These are phyloP conservation scores for Kwoniella dendrophila DNA, from an alignment of 768 basidiomycete genomes.

Conservation along the genomic window DNA sequence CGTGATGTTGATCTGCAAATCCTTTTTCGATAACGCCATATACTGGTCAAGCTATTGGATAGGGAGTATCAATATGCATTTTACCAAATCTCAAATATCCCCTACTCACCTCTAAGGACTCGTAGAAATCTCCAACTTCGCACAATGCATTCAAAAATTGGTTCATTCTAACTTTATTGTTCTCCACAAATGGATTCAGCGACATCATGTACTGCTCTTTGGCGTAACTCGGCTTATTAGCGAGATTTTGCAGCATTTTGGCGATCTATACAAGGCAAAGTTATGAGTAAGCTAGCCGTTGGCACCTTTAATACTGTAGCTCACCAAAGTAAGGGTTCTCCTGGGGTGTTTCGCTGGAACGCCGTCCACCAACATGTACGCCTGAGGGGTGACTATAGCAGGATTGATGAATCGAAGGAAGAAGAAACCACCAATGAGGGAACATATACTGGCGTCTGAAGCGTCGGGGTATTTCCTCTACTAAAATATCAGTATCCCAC, in stretches of 20 bases:
- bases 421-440: constrained; percentile 98
- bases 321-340: constrained; percentile 84
- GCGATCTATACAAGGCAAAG: constrained; percentile 69
- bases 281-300: background rate
- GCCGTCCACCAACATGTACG: constrained; percentile 98
- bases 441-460: constrained; percentile 96
- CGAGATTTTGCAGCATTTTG: constrained; percentile 99
- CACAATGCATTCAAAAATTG: constrained; percentile 94
- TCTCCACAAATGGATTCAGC: constrained; percentile 97
- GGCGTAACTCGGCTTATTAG: constrained; percentile 96
- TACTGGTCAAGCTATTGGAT: constrained; percentile 91
- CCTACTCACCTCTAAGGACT: constrained; percentile 82
- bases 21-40: constrained; percentile 99
- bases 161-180: constrained; percentile 97
- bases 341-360: constrained; percentile 97
- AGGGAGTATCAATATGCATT: background rate
- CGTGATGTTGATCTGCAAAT: constrained; percentile 96
- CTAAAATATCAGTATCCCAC: background rate
- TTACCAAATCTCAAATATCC: background rate
- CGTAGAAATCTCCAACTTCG: constrained; percentile 99
- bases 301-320: constrained; percentile 30
- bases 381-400: constrained; percentile 97
- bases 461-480: constrained; percentile 94
- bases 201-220: constrained; percentile 99
- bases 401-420: constrained; percentile 99